phyloP scores from a whole-genome alignment of 2,329 filamentous ascomycete species.

The Decorospora gaudefroyi region DNA sequence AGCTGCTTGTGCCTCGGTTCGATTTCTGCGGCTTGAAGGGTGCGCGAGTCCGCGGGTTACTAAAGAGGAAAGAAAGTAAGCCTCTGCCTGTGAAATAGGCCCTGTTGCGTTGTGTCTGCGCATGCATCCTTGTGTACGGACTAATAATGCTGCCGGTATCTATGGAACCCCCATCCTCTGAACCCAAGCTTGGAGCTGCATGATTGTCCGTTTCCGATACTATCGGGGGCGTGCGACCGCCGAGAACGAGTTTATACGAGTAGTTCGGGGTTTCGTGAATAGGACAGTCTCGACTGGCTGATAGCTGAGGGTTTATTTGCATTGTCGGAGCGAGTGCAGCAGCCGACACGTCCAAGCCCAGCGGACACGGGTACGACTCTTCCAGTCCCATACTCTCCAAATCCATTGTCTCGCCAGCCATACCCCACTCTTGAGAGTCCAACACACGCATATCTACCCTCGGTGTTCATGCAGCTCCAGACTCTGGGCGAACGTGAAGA shows the following conservation, averaged over 20 bases:
- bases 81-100: constrained; percentile 29
- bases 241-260: constrained; percentile 32
- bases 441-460: constrained; percentile 23
- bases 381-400: constrained; percentile 28
- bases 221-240: constrained; percentile 14
- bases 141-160: constrained; percentile 18
- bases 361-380: constrained; percentile 37
- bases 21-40: constrained; percentile 87
- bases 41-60: constrained; percentile 84
- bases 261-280: constrained; percentile 46
- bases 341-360: constrained; percentile 1
- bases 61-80: constrained; percentile 53
- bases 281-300: constrained; percentile 8
- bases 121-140: constrained; percentile 13
- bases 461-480: constrained; percentile 48
- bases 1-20: constrained; percentile 84
- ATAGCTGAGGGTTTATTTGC: constrained; percentile 7
- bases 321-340: constrained; percentile 1
- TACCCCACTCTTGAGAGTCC: constrained; percentile 19
- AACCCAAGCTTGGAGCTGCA: constrained; percentile 20
- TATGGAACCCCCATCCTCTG: constrained; percentile 4
- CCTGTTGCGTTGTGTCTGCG: constrained; percentile 14
- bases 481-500: constrained; percentile 52
- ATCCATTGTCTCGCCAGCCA: no score
- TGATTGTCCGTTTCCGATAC: constrained; percentile 4